A percentile compares a stretch with the other conserved stretches of the same genome.
Conservation (phyloP, 306 rosid genomes). For the barrel medic (Medicago truncatula) region MtrunA17r5.0-ANR NC_053045.1:23721001-23721500, state of each 20-base stretch:
- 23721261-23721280: neutral
- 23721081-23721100: conserved; percentile 45
- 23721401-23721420: too few relatives aligned
- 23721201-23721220: too few relatives aligned
- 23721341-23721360: too few relatives aligned
- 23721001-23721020: conserved; percentile 33
- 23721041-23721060: conserved; percentile 69
- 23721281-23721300: conserved; percentile 11
- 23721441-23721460: neutral
- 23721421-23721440: neutral
- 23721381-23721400: neutral
- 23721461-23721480: neutral
- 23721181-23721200: conserved; percentile 19
- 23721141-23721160: neutral
- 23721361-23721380: neutral
- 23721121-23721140: conserved; percentile 25
- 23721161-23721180: conserved; percentile 6
- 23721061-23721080: conserved; percentile 37
- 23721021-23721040: conserved; percentile 58
- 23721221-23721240: too few relatives aligned
- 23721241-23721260: neutral
- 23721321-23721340: too few relatives aligned
- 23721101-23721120: neutral
- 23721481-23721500: neutral
- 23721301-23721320: too few relatives aligned